Conservation (phyloP, 2,329 filamentous ascomycete genomes). For the Didymella glomerata region DNA sequence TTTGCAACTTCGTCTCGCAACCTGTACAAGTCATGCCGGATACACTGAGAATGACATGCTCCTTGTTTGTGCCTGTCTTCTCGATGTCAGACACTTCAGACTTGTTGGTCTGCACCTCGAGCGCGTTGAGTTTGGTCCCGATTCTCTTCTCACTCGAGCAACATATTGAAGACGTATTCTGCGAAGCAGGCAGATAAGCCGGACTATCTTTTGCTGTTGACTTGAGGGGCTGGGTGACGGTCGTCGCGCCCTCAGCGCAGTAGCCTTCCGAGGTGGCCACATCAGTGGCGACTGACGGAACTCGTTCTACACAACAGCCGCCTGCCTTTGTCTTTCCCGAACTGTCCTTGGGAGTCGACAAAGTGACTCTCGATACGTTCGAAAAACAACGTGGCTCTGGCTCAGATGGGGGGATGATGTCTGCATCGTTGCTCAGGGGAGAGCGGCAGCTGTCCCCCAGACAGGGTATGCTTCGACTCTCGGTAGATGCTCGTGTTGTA, state of each 20-base stretch:
- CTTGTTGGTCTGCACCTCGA: background rate
- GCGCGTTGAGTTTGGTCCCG: background rate
- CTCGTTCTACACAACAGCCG: background rate
- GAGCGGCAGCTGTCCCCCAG: background rate
- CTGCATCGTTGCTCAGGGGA: background rate
- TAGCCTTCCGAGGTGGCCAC: background rate
- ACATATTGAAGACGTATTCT: background rate
- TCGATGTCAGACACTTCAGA: constrained; percentile 29
- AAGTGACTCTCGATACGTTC: background rate
- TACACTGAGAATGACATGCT: constrained; percentile 69
- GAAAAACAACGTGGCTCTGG: background rate
- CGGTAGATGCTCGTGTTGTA: background rate
- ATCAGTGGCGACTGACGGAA: background rate
- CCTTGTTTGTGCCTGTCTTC: constrained; percentile 41
- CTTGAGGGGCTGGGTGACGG: background rate
- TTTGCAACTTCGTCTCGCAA: constrained; percentile 71
- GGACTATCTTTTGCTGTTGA: background rate
- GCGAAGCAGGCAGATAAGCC: background rate
- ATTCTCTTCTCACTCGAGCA: background rate
- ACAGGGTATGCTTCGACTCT: background rate
- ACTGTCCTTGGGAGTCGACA: background rate
- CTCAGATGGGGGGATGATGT: background rate
- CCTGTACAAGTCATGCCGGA: constrained; percentile 78
- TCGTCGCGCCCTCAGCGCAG: background rate
- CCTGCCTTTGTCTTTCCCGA: background rate